Conservation (phyloP, 108 stramenopile species). For the Licmophora abbreviata region DNA sequence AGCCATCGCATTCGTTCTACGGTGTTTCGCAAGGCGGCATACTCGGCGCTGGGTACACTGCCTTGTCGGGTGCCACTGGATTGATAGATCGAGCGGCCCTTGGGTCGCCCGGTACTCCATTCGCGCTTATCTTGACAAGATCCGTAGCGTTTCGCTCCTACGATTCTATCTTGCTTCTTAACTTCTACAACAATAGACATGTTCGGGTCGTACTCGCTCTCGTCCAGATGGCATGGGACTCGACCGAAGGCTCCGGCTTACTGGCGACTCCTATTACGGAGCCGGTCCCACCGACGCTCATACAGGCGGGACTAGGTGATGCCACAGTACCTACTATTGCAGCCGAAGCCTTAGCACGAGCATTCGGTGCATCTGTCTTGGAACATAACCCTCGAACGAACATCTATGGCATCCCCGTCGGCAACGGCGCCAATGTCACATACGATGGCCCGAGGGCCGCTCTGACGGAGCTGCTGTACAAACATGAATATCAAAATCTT, state of each 20-base stretch:
- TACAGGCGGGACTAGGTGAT: conserved; percentile 67
- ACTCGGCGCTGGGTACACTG: conserved; percentile 58
- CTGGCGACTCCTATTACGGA: conserved; percentile 35
- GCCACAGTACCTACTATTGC: conserved; percentile 48
- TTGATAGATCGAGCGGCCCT: conserved; percentile 55
- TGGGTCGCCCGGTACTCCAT: conserved; percentile 67
- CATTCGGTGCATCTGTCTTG: conserved; percentile 37
- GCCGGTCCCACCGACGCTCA: conserved; percentile 25
- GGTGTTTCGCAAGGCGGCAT: conserved; percentile 78
- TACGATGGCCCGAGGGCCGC: conserved; percentile 20
- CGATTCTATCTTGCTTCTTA: conserved; percentile 41
- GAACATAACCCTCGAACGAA: conserved; percentile 27
- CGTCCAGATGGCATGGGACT: conserved; percentile 73
- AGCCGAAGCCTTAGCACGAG: conserved; percentile 58
- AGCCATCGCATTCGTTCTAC: conserved; percentile 40
- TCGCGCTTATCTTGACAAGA: conserved; percentile 51
- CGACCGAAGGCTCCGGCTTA: conserved; percentile 47
- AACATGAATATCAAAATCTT: conserved; percentile 26
- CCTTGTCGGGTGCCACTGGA: conserved; percentile 21
- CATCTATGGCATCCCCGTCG: conserved; percentile 16
- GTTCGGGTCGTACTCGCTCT: conserved; percentile 53
- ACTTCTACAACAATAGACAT: conserved; percentile 57
- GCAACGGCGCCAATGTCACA: conserved; percentile 10
- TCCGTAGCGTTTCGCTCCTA: conserved; percentile 51
- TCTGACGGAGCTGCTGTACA: conserved; percentile 41